A percentile compares a stretch with the other conserved stretches of the same genome.
Conservation (phyloP, 2,329 filamentous ascomycete genomes). For the Alternaria triticimaculans region DNA sequence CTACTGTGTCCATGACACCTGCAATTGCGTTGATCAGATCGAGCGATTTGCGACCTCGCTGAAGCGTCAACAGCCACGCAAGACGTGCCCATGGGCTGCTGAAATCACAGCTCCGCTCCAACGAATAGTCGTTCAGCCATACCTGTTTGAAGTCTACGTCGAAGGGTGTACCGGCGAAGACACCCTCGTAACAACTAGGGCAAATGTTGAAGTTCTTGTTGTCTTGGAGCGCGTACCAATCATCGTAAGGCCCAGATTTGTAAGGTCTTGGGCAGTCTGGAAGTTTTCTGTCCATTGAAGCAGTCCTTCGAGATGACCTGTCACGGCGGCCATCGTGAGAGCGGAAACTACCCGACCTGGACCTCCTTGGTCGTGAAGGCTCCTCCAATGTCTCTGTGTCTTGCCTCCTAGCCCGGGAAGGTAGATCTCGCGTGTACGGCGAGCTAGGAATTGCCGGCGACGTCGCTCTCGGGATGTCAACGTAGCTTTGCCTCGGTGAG, state of each 20-base stretch:
- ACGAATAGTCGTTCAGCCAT: slow-evolving; percentile 62
- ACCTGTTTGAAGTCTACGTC: slow-evolving; percentile 69
- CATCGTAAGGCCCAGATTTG: slow-evolving; percentile 68
- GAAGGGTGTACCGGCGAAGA: slow-evolving; percentile 74
- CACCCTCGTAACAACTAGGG: slow-evolving; percentile 74
- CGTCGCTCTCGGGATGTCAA: slow-evolving; percentile 29
- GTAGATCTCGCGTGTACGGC: slow-evolving; percentile 26
- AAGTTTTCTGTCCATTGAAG: slow-evolving; percentile 30
- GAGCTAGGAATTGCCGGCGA: slow-evolving; percentile 29
- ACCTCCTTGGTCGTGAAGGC: slow-evolving; percentile 22
- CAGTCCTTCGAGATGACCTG: slow-evolving; percentile 9
- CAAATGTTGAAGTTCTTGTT: slow-evolving; percentile 80
- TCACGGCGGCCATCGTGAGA: slow-evolving; percentile 39
- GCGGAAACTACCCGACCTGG: slow-evolving; percentile 35
- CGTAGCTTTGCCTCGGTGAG: slow-evolving; percentile 29
- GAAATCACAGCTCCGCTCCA: slow-evolving; percentile 76
- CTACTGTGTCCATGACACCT: slow-evolving; percentile 61
- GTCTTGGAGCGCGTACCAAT: slow-evolving; percentile 81
- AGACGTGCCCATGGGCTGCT: slow-evolving; percentile 83
- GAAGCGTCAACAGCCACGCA: slow-evolving; percentile 80
- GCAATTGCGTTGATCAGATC: slow-evolving; percentile 74
- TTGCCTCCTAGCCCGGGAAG: slow-evolving; percentile 19
- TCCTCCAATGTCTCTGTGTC: slow-evolving; percentile 26
- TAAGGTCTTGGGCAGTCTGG: slow-evolving; percentile 72
- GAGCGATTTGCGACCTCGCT: slow-evolving; percentile 70